phyloP scores from a whole-genome alignment of 495 filamentous ascomycete genomes.

The Talaromyces adpressus region DNA sequence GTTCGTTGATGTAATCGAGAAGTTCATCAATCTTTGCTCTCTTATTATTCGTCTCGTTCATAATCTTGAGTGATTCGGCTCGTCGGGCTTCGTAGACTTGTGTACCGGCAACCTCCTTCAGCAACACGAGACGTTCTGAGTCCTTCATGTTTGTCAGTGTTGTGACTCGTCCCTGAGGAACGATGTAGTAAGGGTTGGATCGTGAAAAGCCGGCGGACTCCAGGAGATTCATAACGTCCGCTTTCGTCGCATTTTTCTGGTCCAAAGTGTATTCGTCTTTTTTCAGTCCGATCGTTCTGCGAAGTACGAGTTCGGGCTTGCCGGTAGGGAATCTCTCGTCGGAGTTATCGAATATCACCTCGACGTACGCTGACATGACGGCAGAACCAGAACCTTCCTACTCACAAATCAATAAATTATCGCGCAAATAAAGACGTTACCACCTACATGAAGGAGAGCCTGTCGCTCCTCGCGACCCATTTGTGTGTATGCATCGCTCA shows the following conservation, averaged over 20 bases:
- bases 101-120: conserved; percentile 97
- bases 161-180: conserved; percentile 93
- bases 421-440: neutral
- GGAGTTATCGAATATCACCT: conserved; percentile 97
- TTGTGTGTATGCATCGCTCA: conserved; percentile 95
- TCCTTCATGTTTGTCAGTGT: conserved; percentile 98
- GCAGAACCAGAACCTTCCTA: conserved; percentile 92
- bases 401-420: conserved; percentile 15
- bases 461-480: conserved; percentile 95
- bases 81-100: conserved; percentile 92
- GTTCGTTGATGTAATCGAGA: conserved; percentile 82
- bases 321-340: conserved; percentile 95
- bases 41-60: conserved; percentile 94
- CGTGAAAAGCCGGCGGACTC: conserved; percentile 95
- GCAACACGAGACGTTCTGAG: conserved; percentile 71
- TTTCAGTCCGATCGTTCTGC: conserved; percentile 92
- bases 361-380: conserved; percentile 98
- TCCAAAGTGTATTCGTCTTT: conserved; percentile 98
- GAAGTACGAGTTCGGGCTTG: conserved; percentile 79
- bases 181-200: conserved; percentile 98
- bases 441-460: conserved; percentile 73
- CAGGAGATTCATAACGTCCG: conserved; percentile 90
- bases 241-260: conserved; percentile 89
- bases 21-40: conserved; percentile 89
- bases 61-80: conserved; percentile 88